Conservation (phyloP, 805 yeast genomes). For the Nakazawaea wickerhamii region DNA sequence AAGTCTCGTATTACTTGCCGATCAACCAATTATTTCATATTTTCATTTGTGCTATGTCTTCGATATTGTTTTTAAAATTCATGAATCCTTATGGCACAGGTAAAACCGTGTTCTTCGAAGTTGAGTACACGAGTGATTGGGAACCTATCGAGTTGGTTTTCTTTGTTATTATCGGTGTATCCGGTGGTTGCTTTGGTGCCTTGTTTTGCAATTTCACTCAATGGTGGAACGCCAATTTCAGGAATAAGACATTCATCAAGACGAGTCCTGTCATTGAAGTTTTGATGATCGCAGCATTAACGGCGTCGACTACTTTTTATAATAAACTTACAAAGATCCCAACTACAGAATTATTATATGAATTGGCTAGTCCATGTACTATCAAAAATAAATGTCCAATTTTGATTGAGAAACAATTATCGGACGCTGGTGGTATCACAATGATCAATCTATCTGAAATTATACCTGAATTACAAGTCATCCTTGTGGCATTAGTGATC, state of each 20-base stretch:
- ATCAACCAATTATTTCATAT: constrained; percentile 49
- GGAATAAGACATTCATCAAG: constrained; percentile 28
- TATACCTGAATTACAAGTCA: constrained; percentile 26
- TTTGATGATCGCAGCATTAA: constrained; percentile 34
- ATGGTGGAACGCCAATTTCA: constrained; percentile 40
- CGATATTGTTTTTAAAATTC: constrained; percentile 46
- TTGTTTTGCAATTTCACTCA: constrained; percentile 38
- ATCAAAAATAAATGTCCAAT: constrained; percentile 20
- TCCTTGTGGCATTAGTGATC: constrained; percentile 36
- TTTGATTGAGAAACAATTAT: constrained; percentile 16
- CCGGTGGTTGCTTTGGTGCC: constrained; percentile 53
- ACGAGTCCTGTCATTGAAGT: constrained; percentile 41
- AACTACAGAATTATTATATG: constrained; percentile 41
- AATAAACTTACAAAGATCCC: constrained; percentile 46
- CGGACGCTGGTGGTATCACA: constrained; percentile 8
- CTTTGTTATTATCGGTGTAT: constrained; percentile 42
- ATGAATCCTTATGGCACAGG: constrained; percentile 58
- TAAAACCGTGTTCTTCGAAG: constrained; percentile 49
- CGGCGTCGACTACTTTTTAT: constrained; percentile 42
- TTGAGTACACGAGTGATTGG: constrained; percentile 48
- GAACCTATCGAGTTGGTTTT: constrained; percentile 39
- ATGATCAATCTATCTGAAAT: constrained; percentile 21
- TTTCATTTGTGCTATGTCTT: constrained; percentile 50
- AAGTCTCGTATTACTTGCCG: constrained; percentile 49
- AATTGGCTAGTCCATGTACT: constrained; percentile 47